Evolutionary conservation across 768 basidiomycete species (phyloP).

Genomic region (Suillus americanus): DNA sequence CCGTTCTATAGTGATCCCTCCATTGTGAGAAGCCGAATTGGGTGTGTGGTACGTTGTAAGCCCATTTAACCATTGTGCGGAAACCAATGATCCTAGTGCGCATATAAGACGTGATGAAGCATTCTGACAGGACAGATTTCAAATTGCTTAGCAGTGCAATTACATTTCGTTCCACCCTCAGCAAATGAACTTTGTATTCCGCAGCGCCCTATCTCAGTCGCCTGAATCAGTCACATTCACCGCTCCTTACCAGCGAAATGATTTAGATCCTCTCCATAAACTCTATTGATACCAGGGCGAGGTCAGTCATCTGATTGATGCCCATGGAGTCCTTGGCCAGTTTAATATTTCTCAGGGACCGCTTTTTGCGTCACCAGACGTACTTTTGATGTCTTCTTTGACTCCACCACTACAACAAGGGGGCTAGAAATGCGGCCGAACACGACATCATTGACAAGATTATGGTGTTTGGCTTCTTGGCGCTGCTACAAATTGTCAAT

Average conservation of each 20-base stretch:
- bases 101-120: background rate
- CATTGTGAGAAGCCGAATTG: background rate
- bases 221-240: conserved; percentile 37
- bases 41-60: background rate
- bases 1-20: background rate
- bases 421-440: conserved; percentile 46
- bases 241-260: conserved; percentile 49
- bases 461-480: conserved; percentile 14
- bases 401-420: conserved; percentile 29
- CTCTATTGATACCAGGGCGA: conserved; percentile 50
- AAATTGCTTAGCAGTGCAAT: no score
- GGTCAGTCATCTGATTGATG: conserved; percentile 47
- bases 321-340: conserved; percentile 48
- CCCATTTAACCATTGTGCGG: background rate
- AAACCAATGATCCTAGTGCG: background rate
- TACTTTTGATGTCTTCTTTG: conserved; percentile 31
- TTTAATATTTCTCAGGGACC: conserved; percentile 36
- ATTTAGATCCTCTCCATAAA: conserved; percentile 54
- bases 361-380: conserved; percentile 3
- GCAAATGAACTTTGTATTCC: conserved; percentile 51
- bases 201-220: conserved; percentile 40
- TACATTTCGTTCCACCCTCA: background rate
- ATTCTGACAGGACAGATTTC: background rate
- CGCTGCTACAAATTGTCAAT: background rate
- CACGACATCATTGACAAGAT: conserved; percentile 38